phyloP scores from a whole-genome alignment of 2,329 filamentous ascomycete genomes.

The Verticillium dahliae region DNA sequence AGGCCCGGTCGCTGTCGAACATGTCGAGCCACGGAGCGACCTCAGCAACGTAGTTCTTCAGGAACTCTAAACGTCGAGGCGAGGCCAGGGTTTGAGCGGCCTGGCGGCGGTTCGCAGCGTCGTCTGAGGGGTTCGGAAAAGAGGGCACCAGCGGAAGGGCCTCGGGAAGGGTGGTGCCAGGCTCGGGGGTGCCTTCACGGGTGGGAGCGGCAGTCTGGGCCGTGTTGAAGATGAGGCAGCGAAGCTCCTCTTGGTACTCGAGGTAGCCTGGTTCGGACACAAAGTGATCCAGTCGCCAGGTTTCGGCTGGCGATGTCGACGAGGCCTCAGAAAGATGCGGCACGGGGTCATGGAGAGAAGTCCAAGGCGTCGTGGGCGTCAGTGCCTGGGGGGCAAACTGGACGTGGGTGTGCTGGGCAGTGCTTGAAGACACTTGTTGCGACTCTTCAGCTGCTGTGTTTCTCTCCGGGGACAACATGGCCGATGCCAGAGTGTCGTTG shows the following conservation, averaged over 20 bases:
- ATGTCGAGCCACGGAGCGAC: no score
- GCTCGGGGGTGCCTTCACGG: constrained; percentile 27
- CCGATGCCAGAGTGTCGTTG: not conserved
- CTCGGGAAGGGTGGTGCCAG: constrained; percentile 24
- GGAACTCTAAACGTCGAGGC: constrained; percentile 13
- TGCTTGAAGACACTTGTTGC: not conserved
- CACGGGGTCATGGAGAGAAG: constrained; percentile 1
- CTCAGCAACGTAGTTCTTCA: no score
- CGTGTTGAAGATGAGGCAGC: constrained; percentile 37
- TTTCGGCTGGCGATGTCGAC: constrained; percentile 18
- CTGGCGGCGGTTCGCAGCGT: constrained; percentile 4
- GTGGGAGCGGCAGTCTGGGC: constrained; percentile 35
- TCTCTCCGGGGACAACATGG: not conserved
- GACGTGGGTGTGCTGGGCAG: not conserved
- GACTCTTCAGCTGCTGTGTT: not conserved
- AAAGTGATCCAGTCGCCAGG: constrained; percentile 27
- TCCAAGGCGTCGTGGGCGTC: not conserved
- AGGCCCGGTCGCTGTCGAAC: constrained; percentile 29
- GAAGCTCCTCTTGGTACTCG: constrained; percentile 37
- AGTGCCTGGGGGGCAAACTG: not conserved
- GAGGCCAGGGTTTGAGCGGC: constrained; percentile 17
- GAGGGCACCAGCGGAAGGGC: constrained; percentile 9
- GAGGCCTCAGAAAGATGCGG: constrained; percentile 9
- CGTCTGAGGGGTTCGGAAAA: constrained; percentile 1
- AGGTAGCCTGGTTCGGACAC: constrained; percentile 33